Evolutionary conservation across 2,329 filamentous ascomycete species (phyloP).

Genomic region (Hypoxylon rubiginosum): DNA sequence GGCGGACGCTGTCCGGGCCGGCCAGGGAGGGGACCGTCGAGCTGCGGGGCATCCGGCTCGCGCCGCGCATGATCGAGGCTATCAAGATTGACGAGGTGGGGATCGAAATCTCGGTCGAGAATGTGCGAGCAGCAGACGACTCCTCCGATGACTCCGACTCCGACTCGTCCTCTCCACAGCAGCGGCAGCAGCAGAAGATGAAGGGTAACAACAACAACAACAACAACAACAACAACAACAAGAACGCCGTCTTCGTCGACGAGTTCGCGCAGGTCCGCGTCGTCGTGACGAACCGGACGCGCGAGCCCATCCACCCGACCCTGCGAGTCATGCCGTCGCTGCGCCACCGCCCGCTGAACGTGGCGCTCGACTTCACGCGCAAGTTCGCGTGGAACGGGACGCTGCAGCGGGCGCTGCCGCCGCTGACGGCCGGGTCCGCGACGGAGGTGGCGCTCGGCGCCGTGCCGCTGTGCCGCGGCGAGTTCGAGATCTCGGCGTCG

Average conservation of each 20-base stretch:
- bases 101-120: conserved; percentile 71
- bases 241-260: conserved; percentile 61
- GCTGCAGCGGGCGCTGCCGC: conserved; percentile 79
- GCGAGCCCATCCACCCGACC: conserved; percentile 75
- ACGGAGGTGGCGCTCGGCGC: conserved; percentile 76
- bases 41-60: conserved; percentile 80
- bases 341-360: conserved; percentile 76
- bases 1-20: conserved; percentile 70
- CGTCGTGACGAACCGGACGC: conserved; percentile 80
- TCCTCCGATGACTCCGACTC: no score
- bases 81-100: conserved; percentile 84
- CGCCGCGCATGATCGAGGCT: conserved; percentile 83
- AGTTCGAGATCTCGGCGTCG: conserved; percentile 84
- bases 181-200: conserved; percentile 25
- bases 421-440: conserved; percentile 70
- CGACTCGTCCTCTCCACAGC: conserved; percentile 8
- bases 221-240: no score
- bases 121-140: conserved; percentile 16
- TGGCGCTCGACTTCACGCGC: conserved; percentile 84
- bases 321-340: conserved; percentile 83
- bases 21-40: conserved; percentile 77
- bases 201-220: no score
- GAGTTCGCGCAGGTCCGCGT: conserved; percentile 78
- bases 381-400: conserved; percentile 89
- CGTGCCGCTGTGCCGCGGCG: conserved; percentile 81